Conservation (phyloP, 176 grass and related monocot species). For the Phoenix dactylifera region DNA sequence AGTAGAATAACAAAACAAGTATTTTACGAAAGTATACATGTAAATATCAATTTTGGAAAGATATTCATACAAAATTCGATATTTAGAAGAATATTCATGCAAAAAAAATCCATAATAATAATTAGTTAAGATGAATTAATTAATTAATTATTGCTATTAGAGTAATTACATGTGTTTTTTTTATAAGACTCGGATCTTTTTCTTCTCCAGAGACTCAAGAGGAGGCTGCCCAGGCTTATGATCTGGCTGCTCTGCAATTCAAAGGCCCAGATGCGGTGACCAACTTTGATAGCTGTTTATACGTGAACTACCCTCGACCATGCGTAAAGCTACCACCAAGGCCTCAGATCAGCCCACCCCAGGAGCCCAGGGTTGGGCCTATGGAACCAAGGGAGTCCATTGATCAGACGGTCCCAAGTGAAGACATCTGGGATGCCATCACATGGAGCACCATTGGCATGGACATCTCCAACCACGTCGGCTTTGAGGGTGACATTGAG, state of each 20-base stretch:
- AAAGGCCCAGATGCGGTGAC: conserved; percentile 13
- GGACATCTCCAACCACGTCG: conserved; percentile 23
- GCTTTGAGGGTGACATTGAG: conserved; percentile 31
- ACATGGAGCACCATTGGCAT: conserved; percentile 33
- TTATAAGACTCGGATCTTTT: not conserved
- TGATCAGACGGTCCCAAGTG: not conserved
- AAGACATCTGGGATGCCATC: conserved; percentile 11
- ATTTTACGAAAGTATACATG: no score
- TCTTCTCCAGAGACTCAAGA: conserved; percentile 16
- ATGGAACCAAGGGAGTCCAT: not conserved
- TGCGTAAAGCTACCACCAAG: conserved; percentile 5
- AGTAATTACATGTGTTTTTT: no score
- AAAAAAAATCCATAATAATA: no score
- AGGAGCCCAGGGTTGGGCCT: conserved; percentile 3
- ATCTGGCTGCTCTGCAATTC: conserved; percentile 18
- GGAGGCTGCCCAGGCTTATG: conserved; percentile 25
- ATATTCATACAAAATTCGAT: no score
- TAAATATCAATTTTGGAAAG: no score
- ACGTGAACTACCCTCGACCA: conserved; percentile 12
- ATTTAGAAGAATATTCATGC: no score
- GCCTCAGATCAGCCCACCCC: no score
- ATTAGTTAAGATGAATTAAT: no score
- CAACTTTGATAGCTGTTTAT: conserved; percentile 19
- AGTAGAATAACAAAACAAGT: no score
- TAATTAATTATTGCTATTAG: no score